Percentiles rank a stretch among this genome's conserved stretches.
These are phyloP conservation scores for Claviceps arundinis DNA, from an alignment of 2,329 filamentous ascomycete genomes.

Conservation along the genomic window DNA sequence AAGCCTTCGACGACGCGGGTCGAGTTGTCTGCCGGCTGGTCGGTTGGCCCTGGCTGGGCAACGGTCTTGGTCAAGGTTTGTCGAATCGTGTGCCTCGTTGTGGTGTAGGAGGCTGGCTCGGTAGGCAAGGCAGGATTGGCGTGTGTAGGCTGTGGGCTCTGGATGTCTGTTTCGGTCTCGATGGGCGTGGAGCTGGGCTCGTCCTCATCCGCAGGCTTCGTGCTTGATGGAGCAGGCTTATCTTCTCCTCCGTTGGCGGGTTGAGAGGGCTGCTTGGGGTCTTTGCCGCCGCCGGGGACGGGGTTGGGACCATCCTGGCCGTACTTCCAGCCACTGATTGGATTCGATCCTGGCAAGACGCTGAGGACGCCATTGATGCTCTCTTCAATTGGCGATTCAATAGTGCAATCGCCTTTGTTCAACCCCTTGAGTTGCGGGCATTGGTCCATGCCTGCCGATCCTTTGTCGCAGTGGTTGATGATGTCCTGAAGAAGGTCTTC, in stretches of 20 bases:
- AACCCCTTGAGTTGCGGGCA: constrained; percentile 36
- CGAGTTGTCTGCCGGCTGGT: constrained; percentile 7
- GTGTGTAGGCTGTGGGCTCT: constrained; percentile 1
- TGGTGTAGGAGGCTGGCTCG: constrained; percentile 12
- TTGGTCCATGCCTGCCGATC: constrained; percentile 45
- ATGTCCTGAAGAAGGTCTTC: constrained; percentile 49
- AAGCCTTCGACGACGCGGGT: constrained; percentile 15
- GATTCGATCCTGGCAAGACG: constrained; percentile 42
- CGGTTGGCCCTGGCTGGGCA: constrained; percentile 8
- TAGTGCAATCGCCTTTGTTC: constrained; percentile 39
- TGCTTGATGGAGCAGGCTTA: constrained; percentile 3
- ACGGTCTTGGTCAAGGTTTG: constrained; percentile 33
- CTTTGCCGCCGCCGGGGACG: constrained; percentile 6
- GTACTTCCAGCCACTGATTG: constrained; percentile 37
- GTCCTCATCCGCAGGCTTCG: background rate
- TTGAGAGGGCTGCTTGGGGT: background rate
- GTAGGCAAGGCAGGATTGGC: constrained; percentile 4
- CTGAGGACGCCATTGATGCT: constrained; percentile 28
- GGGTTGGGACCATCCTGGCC: constrained; percentile 14
- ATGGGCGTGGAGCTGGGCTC: background rate
- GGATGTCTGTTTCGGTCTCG: background rate
- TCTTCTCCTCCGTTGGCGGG: background rate
- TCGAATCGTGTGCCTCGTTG: constrained; percentile 25
- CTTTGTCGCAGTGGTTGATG: constrained; percentile 51
- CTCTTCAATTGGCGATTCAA: constrained; percentile 33